Evolutionary conservation across 345 rosid genomes (phyloP), one percentile per base, ranked within the genome.

Genomic region (Erysimum cheiranthoides): DNA sequence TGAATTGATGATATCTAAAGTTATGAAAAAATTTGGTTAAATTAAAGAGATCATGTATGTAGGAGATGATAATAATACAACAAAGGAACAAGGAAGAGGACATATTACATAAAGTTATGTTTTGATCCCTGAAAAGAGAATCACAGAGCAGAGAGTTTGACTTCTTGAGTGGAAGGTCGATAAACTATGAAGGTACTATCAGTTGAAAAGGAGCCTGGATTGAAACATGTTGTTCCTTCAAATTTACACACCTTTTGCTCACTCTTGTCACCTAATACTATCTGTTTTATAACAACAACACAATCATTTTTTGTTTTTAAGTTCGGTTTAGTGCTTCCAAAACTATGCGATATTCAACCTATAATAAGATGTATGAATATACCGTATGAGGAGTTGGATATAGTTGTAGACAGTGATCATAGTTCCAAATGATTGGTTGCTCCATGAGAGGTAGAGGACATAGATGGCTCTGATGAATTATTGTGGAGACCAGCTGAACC

Each of bases 391-490:
- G 97, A 81, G 93, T 85, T 50, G 99, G 99, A 81, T 86, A 92
- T 10, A 92, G 88, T 82, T 87, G 91, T 71, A 95, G 98, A 80
- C 83, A 69, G 81, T 92, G 98, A 70, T 92, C 99, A 18, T 88
- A 95, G 79, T 92, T 95, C 99, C 99, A 95, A 61, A 92, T 89
- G 58, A 95, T 84, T 42, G 98, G 97, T 67, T 92, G 99, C 53
- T 86, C 87, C 71, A 88, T 77, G 35, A 95, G 97, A 81, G 98
- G 99, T 18, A 95, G 84, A 34, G 98, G 99, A 45, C 99, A 90
- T 43, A 95, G 84, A 82, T 95, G 99, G 82, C 99, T 87, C 76
- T 95, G 98, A 80, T 92, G 97, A n/a, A 84, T 89, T 85, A 95
- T 89, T 50, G 99, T 89, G 61, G 91, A 93, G 67, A 92, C 89